Conservation (phyloP, 2,329 filamentous ascomycete species). For the Pseudogymnoascus sp. region DNA sequence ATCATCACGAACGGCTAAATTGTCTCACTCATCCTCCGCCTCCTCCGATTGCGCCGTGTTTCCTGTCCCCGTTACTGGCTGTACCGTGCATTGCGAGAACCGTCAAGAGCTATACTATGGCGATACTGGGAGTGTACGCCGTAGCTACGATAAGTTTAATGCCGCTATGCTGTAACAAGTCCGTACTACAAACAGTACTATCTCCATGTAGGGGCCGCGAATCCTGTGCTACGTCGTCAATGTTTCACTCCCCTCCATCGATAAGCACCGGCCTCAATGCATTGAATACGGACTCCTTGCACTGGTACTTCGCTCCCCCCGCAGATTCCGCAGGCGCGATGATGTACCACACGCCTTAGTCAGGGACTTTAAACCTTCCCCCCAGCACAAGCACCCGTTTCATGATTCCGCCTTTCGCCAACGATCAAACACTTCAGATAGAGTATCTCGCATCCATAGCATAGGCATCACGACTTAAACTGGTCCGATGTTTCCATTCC, state of each 20-base stretch:
- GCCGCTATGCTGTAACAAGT: too few species aligned
- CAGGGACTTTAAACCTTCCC: background rate
- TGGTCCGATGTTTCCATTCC: background rate
- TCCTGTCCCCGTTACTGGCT: background rate
- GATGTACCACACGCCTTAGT: background rate
- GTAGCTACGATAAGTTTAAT: background rate
- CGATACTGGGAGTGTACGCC: background rate
- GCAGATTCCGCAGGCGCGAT: background rate
- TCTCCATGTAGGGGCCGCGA: background rate
- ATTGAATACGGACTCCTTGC: too few species aligned
- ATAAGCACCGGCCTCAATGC: background rate
- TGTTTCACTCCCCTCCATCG: background rate
- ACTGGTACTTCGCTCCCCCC: background rate
- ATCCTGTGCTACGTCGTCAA: background rate
- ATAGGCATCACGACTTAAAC: background rate
- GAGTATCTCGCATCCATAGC: background rate
- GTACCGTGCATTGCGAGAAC: background rate
- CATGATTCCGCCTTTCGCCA: background rate
- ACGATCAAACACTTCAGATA: constrained; percentile 9
- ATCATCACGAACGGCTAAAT: constrained; percentile 1
- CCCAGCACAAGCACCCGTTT: background rate
- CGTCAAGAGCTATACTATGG: background rate
- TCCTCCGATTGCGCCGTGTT: background rate
- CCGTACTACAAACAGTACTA: background rate
- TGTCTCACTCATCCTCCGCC: background rate